These are phyloP conservation scores for Tricholoma matsutake DNA, from an alignment of 768 basidiomycete species.

Conservation along the genomic window DNA sequence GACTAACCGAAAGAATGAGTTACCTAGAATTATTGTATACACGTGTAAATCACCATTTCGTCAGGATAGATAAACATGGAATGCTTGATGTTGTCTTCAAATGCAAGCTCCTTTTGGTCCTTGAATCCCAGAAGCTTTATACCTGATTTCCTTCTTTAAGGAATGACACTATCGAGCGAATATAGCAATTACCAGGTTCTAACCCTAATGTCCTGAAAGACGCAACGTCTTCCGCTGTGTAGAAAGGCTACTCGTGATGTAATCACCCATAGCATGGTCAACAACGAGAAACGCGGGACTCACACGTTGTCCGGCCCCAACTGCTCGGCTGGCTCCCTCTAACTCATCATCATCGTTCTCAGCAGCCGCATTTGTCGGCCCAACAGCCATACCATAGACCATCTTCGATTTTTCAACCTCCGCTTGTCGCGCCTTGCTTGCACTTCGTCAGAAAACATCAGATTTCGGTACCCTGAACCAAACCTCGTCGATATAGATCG, in stretches of 20 bases:
- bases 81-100: constrained; percentile 93
- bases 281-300: constrained; percentile 10
- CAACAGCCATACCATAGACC: constrained; percentile 42
- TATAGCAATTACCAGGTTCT: constrained; percentile 55
- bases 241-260: constrained; percentile 59
- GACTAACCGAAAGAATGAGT: constrained; percentile 35
- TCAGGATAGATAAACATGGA: constrained; percentile 90
- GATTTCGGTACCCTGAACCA: constrained; percentile 7
- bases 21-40: neutral
- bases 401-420: constrained; percentile 44
- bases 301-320: constrained; percentile 53
- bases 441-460: neutral
- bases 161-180: neutral
- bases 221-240: constrained; percentile 77
- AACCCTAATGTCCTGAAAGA: constrained; percentile 80
- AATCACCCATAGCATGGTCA: neutral
- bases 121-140: constrained; percentile 95
- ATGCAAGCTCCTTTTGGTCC: constrained; percentile 58
- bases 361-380: constrained; percentile 28
- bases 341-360: constrained; percentile 40
- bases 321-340: constrained; percentile 37
- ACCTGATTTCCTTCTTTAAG: constrained; percentile 37
- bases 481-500: constrained; percentile 78
- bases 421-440: constrained; percentile 39
- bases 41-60: constrained; percentile 59